Percentiles rank a stretch among this genome's conserved stretches.
Evolutionary conservation across 2,329 filamentous ascomycete genomes (phyloP).

Genomic region (Biscogniauxia mediterranea): DNA sequence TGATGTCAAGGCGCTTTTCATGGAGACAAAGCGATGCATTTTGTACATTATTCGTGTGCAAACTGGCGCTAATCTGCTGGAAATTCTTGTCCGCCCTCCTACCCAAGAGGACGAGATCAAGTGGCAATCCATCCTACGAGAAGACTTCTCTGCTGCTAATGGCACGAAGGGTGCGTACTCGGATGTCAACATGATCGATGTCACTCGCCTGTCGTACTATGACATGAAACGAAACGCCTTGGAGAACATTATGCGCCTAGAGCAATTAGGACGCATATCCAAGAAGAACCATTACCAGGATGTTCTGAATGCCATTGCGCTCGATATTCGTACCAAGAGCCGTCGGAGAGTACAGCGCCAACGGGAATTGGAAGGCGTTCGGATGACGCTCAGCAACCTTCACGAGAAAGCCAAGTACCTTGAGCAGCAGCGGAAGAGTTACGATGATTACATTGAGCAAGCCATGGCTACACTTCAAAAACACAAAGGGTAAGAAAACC

Average conservation of each 20-base stretch:
- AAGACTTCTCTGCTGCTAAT: constrained; percentile 71
- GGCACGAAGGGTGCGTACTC: constrained; percentile 82
- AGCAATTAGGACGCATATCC: constrained; percentile 85
- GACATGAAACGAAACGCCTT: constrained; percentile 91
- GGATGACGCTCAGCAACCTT: constrained; percentile 70
- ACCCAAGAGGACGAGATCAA: constrained; percentile 82
- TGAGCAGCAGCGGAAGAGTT: constrained; percentile 92
- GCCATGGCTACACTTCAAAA: constrained; percentile 96
- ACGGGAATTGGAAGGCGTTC: constrained; percentile 82
- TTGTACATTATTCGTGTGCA: constrained; percentile 98
- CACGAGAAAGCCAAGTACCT: constrained; percentile 88
- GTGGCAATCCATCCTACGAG: constrained; percentile 77
- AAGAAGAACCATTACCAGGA: constrained; percentile 93
- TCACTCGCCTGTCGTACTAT: constrained; percentile 84
- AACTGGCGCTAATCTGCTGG: constrained; percentile 85
- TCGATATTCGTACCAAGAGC: constrained; percentile 97
- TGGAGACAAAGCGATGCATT: constrained; percentile 96
- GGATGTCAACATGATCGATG: constrained; percentile 83
- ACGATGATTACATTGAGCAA: constrained; percentile 99
- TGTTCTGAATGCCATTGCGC: constrained; percentile 92
- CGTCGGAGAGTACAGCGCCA: constrained; percentile 87
- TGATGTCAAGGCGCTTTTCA: constrained; percentile 87
- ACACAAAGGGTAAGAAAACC: constrained; percentile 72
- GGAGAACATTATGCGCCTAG: constrained; percentile 88
- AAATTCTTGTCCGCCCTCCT: constrained; percentile 91